Conservation (phyloP, 1,284 basidiomycete species). For the Ustilago cynodontis region DNA sequence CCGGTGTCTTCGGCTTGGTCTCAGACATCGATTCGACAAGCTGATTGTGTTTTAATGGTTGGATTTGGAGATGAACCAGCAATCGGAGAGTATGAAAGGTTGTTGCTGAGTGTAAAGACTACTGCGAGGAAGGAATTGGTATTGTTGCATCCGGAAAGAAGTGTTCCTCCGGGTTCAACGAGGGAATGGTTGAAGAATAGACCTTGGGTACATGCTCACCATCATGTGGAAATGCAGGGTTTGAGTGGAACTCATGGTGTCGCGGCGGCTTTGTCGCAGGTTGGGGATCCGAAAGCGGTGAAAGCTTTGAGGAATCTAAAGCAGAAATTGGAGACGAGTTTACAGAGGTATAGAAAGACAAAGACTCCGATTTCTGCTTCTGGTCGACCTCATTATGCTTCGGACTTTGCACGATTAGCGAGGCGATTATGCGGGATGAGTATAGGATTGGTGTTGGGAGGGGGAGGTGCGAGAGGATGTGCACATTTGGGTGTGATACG, state of each 20-base stretch:
- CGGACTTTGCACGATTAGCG: constrained; percentile 93
- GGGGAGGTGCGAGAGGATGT: constrained; percentile 94
- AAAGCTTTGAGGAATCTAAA: constrained; percentile 81
- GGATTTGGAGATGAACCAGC: constrained; percentile 83
- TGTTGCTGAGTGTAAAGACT: constrained; percentile 89
- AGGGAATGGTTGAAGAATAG: constrained; percentile 96
- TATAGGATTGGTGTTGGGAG: constrained; percentile 93
- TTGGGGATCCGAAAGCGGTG: constrained; percentile 87
- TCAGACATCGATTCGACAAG: constrained; percentile 74
- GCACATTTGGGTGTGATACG: constrained; percentile 91
- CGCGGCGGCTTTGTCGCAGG: constrained; percentile 24
- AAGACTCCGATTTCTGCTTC: constrained; percentile 71
- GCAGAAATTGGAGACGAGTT: constrained; percentile 87
- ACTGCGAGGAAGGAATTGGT: constrained; percentile 97
- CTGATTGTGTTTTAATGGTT: constrained; percentile 94
- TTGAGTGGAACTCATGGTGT: constrained; percentile 69
- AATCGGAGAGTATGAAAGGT: constrained; percentile 90
- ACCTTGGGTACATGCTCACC: constrained; percentile 92
- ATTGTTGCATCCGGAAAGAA: constrained; percentile 89
- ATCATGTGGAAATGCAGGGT: constrained; percentile 86
- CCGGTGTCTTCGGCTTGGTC: constrained; percentile 68
- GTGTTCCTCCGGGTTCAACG: constrained; percentile 89
- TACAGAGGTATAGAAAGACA: constrained; percentile 77
- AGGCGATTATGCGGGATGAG: constrained; percentile 91
- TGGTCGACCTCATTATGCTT: constrained; percentile 78